phyloP scores from a whole-genome alignment of 2,329 filamentous ascomycete genomes.

The Colletotrichum lindemuthianum region DNA sequence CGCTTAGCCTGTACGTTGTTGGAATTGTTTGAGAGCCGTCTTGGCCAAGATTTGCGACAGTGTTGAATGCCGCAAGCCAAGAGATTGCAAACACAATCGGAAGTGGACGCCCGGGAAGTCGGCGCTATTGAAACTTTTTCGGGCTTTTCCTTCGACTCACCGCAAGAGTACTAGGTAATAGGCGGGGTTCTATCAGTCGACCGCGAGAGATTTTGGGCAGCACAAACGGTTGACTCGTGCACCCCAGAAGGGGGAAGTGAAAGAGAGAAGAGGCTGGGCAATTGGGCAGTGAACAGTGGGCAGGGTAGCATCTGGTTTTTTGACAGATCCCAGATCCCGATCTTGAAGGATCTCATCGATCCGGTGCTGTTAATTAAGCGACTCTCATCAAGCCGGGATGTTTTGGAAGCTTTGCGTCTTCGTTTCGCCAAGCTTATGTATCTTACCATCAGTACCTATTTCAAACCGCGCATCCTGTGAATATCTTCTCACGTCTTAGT shows the following conservation, averaged over 20 bases:
- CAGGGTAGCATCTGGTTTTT: too few relatives aligned
- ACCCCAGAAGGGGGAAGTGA: too few relatives aligned
- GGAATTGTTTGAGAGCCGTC: not conserved
- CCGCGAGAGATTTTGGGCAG: not conserved
- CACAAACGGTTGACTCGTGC: slow-evolving; percentile 14
- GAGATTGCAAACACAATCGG: not conserved
- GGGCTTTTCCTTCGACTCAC: not conserved
- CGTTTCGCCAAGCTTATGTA: slow-evolving; percentile 17
- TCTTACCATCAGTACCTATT: not conserved
- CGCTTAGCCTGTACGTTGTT: too few relatives aligned
- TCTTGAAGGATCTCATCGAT: not conserved
- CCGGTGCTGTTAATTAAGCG: not conserved
- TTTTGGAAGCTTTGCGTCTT: slow-evolving; percentile 7
- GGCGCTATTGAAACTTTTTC: slow-evolving; percentile 19
- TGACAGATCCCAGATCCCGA: not conserved
- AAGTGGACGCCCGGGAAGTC: slow-evolving; percentile 1
- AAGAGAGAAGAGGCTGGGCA: too few relatives aligned
- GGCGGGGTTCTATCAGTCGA: slow-evolving; percentile 3
- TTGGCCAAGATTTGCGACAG: slow-evolving; percentile 16
- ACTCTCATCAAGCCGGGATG: not conserved
- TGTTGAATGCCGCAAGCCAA: slow-evolving; percentile 3
- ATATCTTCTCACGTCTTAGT: not conserved
- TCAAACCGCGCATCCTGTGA: not conserved
- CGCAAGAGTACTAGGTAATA: not conserved
- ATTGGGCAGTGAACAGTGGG: too few relatives aligned